Base-by-base conservation (phyloP, 2,329 filamentous ascomycete species). In the Neonectria neomacrospora region DNA sequence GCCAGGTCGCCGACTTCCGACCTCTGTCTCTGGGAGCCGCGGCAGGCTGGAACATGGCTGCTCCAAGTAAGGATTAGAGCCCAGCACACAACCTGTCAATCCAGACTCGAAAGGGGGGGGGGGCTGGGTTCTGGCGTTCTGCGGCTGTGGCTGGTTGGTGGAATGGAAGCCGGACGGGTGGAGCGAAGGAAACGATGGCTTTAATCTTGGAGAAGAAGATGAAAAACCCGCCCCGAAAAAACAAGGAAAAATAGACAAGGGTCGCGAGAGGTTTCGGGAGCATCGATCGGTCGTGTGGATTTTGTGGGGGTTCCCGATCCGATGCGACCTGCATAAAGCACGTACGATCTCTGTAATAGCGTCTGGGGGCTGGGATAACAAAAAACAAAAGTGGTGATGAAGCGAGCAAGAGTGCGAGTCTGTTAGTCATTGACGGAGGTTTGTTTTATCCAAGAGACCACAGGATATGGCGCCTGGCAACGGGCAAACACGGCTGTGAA, bases 211-310 rank as follows among this genome's bases (percentile, higher is more conserved):
- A 18, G 28, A 32, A 50, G n/a, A 32, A 30, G 28, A 32, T 6
- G 18, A 7, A 37, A 37, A 16, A n/a, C 34, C 5, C 34, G 34
- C 14, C 34, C 32, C 14, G 26, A 50, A 50, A 20, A 20, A 22
- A 12, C 11, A 32, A n/a, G 30, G 16, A n/a, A 23, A 16, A 26
- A 16, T 26, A 26, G 22, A 47, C 26, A 30, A 32, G 47, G 47
- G 28, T 32, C 32, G 28, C 28, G 47, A 12, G 47, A 50, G 47
- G 47, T 50, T 50, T 50, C 47, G 47, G 47, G 47, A 50, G 47
- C 47, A 50, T 50, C 47, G 47, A 50, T 50, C 47, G 47, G 47
- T 6, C 5, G n/a, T 12, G 26, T 50, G 47, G 28, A 34, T 50
- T 34, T 14, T 32, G 16, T 32, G 47, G 26, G 47, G 47, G 47